These are phyloP conservation scores for Colletotrichum theobromicola DNA, from an alignment of 2,329 filamentous ascomycete species.

Conservation along the genomic window DNA sequence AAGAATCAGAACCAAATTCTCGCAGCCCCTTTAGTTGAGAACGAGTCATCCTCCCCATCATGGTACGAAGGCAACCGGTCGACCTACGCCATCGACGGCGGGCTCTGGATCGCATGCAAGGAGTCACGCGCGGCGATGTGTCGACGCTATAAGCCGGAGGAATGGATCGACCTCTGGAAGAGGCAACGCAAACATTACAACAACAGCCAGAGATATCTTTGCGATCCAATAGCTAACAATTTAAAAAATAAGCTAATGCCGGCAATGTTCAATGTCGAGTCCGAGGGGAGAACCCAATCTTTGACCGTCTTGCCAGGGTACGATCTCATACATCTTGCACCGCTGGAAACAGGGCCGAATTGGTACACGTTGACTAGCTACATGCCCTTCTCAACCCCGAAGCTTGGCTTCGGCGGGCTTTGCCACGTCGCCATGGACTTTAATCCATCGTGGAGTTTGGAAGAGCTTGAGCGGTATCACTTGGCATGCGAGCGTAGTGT, in stretches of 20 bases:
- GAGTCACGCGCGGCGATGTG: background rate
- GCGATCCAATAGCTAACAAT: rapidly evolving
- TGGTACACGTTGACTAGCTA: rapidly evolving
- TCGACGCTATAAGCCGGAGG: background rate
- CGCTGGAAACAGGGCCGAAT: rapidly evolving
- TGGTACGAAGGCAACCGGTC: background rate
- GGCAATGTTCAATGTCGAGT: background rate
- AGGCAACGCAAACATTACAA: background rate
- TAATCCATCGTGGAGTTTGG: background rate
- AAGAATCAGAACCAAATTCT: background rate
- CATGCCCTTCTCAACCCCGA: background rate
- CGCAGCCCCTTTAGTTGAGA: background rate
- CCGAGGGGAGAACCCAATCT: background rate
- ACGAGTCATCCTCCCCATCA: background rate
- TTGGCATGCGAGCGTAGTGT: background rate
- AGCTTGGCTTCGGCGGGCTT: background rate
- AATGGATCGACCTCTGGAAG: background rate
- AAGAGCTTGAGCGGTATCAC: background rate
- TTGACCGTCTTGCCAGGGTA: background rate
- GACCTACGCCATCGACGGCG: background rate
- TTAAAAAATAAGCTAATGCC: background rate
- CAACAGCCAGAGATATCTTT: rapidly evolving
- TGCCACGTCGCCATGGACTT: background rate
- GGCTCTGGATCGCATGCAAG: background rate
- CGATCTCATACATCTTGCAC: background rate